Evolutionary conservation across 441 rosid species (phyloP).

Genomic region (Raphanus hybrid): DNA sequence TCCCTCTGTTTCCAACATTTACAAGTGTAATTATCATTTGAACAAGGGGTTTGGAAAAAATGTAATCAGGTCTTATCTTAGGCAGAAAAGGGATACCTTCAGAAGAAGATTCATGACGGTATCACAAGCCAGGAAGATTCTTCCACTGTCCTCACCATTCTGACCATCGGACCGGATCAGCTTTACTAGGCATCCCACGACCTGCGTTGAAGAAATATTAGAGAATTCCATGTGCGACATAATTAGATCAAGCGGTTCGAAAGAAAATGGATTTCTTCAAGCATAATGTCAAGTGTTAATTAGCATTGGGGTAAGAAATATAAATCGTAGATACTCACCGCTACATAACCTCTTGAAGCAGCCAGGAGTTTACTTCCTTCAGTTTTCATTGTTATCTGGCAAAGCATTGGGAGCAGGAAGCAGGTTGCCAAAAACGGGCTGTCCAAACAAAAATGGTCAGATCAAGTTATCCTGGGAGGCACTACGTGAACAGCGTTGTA

Average conservation of each 20-base stretch:
- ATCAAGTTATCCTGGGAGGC: constrained; percentile 63
- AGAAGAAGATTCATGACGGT: constrained; percentile 78
- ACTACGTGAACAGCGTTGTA: constrained; percentile 31
- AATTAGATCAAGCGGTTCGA: constrained; percentile 4
- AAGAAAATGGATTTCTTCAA: background rate
- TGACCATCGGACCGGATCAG: constrained; percentile 49
- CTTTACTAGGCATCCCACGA: constrained; percentile 72
- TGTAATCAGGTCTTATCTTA: constrained; percentile 5
- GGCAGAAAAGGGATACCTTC: constrained; percentile 59
- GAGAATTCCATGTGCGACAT: background rate
- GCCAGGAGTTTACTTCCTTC: constrained; percentile 76
- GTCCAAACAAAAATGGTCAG: constrained; percentile 39
- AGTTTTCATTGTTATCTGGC: constrained; percentile 76
- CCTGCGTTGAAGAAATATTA: constrained; percentile 51
- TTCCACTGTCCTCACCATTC: constrained; percentile 49
- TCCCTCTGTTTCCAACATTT: constrained; percentile 52
- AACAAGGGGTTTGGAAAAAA: background rate
- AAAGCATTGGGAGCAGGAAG: constrained; percentile 84
- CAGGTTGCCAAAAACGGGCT: constrained; percentile 73
- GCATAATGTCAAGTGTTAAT: constrained; percentile 18
- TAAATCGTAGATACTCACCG: constrained; percentile 55
- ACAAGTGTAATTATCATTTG: background rate
- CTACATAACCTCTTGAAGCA: constrained; percentile 61
- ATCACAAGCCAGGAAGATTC: constrained; percentile 86
- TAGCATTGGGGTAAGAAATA: background rate